Evolutionary conservation across 139 green algal species (phyloP).

Genomic region (Chlorella sp.): DNA sequence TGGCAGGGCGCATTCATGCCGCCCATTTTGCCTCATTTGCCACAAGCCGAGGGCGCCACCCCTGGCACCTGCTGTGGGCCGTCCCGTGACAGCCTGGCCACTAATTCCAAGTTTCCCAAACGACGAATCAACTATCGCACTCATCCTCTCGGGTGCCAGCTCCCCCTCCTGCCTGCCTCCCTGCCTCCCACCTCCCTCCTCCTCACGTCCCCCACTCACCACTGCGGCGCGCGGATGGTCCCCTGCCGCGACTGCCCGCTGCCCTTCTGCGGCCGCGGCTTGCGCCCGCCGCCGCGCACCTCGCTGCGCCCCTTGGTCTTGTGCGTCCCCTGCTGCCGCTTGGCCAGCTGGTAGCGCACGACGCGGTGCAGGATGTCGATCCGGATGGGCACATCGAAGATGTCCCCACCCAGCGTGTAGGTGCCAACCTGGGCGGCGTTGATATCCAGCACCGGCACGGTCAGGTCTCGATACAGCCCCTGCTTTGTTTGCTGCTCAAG

Average conservation of each 20-base stretch:
- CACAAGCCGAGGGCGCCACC: too few species aligned
- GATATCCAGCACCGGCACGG: constrained; percentile 38
- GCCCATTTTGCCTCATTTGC: too few species aligned
- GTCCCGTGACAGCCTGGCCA: background rate
- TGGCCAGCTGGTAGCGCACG: constrained; percentile 90
- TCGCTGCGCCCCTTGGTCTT: constrained; percentile 77
- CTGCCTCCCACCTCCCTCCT: too few species aligned
- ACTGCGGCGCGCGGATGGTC: constrained; percentile 76
- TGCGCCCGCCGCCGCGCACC: constrained; percentile 73
- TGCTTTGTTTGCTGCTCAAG: constrained; percentile 34
- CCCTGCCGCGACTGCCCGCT: constrained; percentile 67
- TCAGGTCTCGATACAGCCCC: constrained; percentile 21
- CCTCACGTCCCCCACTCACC: background rate
- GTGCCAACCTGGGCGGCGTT: constrained; percentile 32
- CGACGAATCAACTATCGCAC: too few species aligned
- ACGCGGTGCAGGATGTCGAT: constrained; percentile 90
- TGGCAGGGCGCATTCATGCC: too few species aligned
- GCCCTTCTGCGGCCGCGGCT: constrained; percentile 75
- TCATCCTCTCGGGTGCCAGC: too few species aligned
- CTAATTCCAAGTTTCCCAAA: too few species aligned
- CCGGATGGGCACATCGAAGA: constrained; percentile 79
- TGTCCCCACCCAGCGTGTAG: constrained; percentile 48
- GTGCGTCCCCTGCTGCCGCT: constrained; percentile 89
- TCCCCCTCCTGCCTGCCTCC: too few species aligned
- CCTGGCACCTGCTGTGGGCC: too few species aligned